These are phyloP conservation scores for Ascodesmis nigricans DNA, from an alignment of 495 filamentous ascomycete species.

Conservation along the genomic window DNA sequence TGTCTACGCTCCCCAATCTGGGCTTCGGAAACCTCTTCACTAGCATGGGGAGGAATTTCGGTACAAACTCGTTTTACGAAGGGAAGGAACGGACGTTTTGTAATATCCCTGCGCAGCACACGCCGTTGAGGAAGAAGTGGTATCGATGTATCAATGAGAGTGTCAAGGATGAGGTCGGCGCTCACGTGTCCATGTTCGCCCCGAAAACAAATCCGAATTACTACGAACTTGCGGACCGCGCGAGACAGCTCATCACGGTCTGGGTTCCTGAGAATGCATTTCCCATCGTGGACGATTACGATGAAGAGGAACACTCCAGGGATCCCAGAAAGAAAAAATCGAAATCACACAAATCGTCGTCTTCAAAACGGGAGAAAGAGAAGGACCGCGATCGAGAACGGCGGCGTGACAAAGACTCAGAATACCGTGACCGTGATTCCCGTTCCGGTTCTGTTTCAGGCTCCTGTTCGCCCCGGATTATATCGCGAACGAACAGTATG, in stretches of 20 bases:
- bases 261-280: slow-evolving; percentile 32
- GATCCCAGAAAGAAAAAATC: too few species aligned
- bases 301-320: not conserved
- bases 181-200: slow-evolving; percentile 78
- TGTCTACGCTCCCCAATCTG: slow-evolving; percentile 37
- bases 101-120: slow-evolving; percentile 42
- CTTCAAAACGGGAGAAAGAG: too few species aligned
- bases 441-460: too few species aligned
- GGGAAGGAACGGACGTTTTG: slow-evolving; percentile 62
- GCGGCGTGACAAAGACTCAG: too few species aligned
- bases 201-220: slow-evolving; percentile 63
- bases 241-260: slow-evolving; percentile 37
- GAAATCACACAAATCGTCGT: too few species aligned
- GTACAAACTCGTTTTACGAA: slow-evolving; percentile 29
- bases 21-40: slow-evolving; percentile 71
- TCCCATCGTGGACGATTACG: not conserved
- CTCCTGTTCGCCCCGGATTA: too few species aligned
- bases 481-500: too few species aligned
- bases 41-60: slow-evolving; percentile 40
- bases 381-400: too few species aligned
- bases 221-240: slow-evolving; percentile 38
- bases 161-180: slow-evolving; percentile 53
- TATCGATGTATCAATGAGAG: slow-evolving; percentile 42
- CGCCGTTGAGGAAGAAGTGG: slow-evolving; percentile 31
- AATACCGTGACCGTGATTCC: too few species aligned